phyloP scores from a whole-genome alignment of 73 alveolate species.

The Breviolum minutum region DNA sequence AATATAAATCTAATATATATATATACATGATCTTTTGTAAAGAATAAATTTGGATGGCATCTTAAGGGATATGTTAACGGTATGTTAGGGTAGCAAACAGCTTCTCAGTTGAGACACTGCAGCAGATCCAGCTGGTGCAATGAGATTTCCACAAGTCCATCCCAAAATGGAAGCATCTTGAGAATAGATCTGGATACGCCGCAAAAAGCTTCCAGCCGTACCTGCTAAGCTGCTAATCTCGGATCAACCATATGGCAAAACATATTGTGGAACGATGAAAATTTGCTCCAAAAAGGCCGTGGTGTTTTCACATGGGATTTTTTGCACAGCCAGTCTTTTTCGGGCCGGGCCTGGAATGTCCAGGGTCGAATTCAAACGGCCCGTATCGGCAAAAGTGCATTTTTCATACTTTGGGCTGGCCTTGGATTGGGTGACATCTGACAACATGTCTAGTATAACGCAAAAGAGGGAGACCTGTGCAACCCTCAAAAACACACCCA shows the following conservation, averaged over 20 bases:
- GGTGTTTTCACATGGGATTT: not conserved
- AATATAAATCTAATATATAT: not conserved
- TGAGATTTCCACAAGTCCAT: conserved; percentile 90
- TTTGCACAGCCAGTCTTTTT: not conserved
- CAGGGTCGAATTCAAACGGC: conserved; percentile 37
- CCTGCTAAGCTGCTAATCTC: not conserved
- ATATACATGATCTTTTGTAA: not conserved
- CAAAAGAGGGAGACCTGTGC: too few relatives aligned
- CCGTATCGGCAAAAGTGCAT: conserved; percentile 71
- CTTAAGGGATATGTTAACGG: not conserved
- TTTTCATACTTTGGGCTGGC: conserved; percentile 21
- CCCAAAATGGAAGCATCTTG: conserved; percentile 90
- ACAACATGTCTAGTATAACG: too few relatives aligned
- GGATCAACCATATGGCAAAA: not conserved
- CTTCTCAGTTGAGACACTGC: not conserved
- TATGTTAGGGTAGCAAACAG: not conserved
- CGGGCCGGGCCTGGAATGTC: conserved; percentile 27
- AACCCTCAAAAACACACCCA: too few relatives aligned
- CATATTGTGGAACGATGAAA: too few relatives aligned
- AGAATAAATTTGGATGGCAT: not conserved
- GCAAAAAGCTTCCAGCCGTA: conserved; percentile 37
- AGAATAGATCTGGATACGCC: conserved; percentile 27
- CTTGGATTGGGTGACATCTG: not conserved
- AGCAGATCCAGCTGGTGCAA: conserved; percentile 78
- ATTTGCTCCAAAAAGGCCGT: too few relatives aligned